Evolutionary conservation across 805 yeast genomes (phyloP), one percentile per base, ranked within the genome.

Genomic region (Ogataea pilisensis): DNA sequence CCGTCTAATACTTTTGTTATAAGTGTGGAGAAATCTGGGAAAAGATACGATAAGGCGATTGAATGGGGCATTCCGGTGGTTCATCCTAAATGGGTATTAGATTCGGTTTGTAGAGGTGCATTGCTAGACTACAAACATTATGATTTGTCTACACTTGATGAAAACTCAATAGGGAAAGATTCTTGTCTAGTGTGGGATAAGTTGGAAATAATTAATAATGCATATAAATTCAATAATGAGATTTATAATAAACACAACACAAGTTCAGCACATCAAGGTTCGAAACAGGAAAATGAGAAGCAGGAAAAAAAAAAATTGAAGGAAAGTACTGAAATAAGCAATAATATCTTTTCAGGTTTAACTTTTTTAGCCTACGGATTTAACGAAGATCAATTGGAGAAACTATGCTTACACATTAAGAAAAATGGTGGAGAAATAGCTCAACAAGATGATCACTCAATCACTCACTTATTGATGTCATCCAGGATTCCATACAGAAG

Each of bases 51-150:
- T 13, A 75, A 74, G 51, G 80, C 80, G 3, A 31, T 68, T 2
- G 76, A 74, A 51, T 75, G 80, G 80, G 61, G 63, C 9, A 70
- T 70, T 4, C 77, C 78, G 1, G 68, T 68, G 1, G 69, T 74
- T 22, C 78, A 75, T 51, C 80, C 81, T 0, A 51, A 66, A 28
- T 75, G 75, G 75, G 57, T 76, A 4, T 54, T 62, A 24, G 79
- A 76, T 53, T 64, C 73, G 40, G 52, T 68, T 14, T 52, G 59
- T 19, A 62, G 80, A 35, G 70, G 70, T 2, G 74, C 75, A 1
- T 61, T 70, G 3, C 49, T 76, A 17, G 65, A 64, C 22, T 55
- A 61, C 35, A 55, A 61, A 8, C 70, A 66, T 47, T 76, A 76
- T 49, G 62, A 62, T 31, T 52, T 72, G 14, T 38, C 42, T 5